These are phyloP conservation scores for Paramecium caudatum DNA, from an alignment of 73 alveolate species.

Conservation along the genomic window DNA sequence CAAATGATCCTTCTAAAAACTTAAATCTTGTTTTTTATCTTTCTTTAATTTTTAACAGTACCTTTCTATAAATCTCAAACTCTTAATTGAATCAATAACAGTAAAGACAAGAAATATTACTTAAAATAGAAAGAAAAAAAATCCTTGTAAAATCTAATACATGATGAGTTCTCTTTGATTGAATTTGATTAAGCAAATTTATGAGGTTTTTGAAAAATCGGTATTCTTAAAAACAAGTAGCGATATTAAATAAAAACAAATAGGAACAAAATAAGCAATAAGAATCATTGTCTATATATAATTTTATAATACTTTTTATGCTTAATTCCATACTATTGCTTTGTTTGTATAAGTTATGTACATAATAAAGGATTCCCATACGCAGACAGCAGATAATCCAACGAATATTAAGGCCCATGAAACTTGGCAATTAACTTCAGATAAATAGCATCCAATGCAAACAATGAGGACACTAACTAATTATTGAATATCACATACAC, in stretches of 20 bases:
- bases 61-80: neutral
- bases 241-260: neutral
- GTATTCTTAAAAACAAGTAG: neutral
- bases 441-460: constrained; percentile 22
- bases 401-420: constrained; percentile 32
- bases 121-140: neutral
- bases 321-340: constrained; percentile 26
- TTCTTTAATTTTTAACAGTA: neutral
- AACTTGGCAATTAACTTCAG: neutral
- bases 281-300: neutral
- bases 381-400: constrained; percentile 8
- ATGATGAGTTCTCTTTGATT: neutral
- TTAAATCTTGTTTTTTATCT: constrained; percentile 8
- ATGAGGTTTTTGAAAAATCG: neutral
- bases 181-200: constrained; percentile 19
- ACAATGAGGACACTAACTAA: constrained; percentile 45
- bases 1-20: constrained; percentile 6
- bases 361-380: constrained; percentile 50
- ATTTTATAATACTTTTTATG: neutral
- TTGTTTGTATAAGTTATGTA: neutral
- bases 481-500: constrained; percentile 10
- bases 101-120: neutral
- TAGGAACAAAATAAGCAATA: neutral
- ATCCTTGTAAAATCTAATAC: neutral
- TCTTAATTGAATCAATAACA: constrained; percentile 1